Base-by-base conservation (phyloP, 345 rosid genomes). In the Alliaria petiolata region DNA sequence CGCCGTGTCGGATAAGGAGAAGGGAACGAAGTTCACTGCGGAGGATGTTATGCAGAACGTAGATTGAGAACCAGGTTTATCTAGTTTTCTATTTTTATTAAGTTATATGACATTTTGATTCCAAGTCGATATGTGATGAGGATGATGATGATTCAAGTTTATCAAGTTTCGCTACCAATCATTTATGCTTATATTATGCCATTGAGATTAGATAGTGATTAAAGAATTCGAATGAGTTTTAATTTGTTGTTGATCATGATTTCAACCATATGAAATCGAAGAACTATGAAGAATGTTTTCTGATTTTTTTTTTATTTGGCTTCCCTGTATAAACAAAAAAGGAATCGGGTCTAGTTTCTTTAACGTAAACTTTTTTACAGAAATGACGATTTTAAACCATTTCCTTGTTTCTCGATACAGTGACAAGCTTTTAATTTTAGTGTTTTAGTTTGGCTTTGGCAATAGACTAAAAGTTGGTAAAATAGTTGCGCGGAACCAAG, bases 21-120 rank as follows among this genome's bases (percentile, higher is more conserved):
- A 86, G 83, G 95, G 91, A 6, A 83, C 86, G 0, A 86, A 88
- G 82, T 86, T 86, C 70, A 71, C 86, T 0, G 83, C 87, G 0
- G 95, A 81, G 33, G 95, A 86, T 81, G 81, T 88, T 33, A 86
- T 86, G 91, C 91, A 88, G 81, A 83, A 6, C 60, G 81, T 88
- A 0, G 91, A 88, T 38, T 85, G 42, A 79, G 45, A 53, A 4
- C 16, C 11, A 28, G 38, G 6, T 10, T 45, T 22, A n/a, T 49
- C 25, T 50, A 35, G 38, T 36, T 20, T 58, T 22, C 20, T 35
- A 45, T 58, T 3, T 47, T 47, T 22, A 3, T 28, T 0, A 12
- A 52, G 9, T 47, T 49, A 1, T 25, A 11, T 36, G 45, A 56
- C 1, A 14, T 20, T 69, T 6, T 22, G 26, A 57, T 20, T 44